These are phyloP conservation scores for Lactifluus pinguis DNA, from an alignment of 768 basidiomycete genomes.

Conservation along the genomic window DNA sequence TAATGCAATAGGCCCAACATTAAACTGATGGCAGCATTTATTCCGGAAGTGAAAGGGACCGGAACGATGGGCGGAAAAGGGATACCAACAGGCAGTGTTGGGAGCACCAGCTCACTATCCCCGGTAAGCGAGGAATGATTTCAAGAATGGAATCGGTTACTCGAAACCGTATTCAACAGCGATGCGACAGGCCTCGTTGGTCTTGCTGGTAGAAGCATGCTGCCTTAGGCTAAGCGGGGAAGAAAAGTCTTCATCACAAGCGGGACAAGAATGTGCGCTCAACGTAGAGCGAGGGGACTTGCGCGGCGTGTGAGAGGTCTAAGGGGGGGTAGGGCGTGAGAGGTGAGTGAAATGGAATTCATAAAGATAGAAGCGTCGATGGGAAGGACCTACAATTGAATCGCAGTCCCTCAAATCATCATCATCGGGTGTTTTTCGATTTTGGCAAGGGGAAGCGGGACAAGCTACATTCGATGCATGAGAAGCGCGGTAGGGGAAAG, in stretches of 20 bases:
- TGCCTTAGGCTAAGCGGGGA: conserved; percentile 49
- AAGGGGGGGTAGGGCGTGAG: neutral
- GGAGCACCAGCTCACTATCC: neutral
- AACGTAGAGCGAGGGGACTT: conserved; percentile 16
- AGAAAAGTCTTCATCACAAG: conserved; percentile 61
- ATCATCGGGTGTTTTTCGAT: conserved; percentile 17
- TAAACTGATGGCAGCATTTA: neutral
- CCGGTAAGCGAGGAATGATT: neutral
- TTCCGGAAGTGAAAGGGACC: neutral
- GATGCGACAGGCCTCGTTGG: conserved; percentile 61
- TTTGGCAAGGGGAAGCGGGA: conserved; percentile 14
- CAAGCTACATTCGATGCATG: neutral
- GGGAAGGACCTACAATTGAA: conserved; percentile 5
- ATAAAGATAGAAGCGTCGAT: neutral
- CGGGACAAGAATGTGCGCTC: conserved; percentile 54
- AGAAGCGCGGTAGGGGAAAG: neutral
- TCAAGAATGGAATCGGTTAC: conserved; percentile 19
- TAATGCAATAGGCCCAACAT: neutral
- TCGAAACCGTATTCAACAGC: conserved; percentile 74
- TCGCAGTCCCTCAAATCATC: conserved; percentile 10
- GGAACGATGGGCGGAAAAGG: neutral
- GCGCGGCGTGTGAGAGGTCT: conserved; percentile 13
- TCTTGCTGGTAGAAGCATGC: conserved; percentile 43
- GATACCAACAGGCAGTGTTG: neutral
- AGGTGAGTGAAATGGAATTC: conserved; percentile 10